Base-by-base conservation (phyloP, 2,329 filamentous ascomycete genomes). In the Aspergillus awamori region DNA sequence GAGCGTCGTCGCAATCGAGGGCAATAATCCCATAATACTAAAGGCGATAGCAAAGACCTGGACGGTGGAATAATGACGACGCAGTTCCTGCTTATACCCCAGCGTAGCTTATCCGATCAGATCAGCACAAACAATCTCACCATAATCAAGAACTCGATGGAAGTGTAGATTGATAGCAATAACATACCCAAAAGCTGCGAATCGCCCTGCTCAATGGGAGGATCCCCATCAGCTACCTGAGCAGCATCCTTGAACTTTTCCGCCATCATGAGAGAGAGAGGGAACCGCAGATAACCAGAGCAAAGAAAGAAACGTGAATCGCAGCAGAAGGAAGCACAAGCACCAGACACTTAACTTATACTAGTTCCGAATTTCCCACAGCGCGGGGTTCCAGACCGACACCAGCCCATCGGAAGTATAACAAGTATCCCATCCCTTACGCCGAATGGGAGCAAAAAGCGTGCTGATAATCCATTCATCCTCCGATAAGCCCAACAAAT, bases 1-100 rank as follows among this genome's bases (percentile, higher is more conserved):
- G 10, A 87, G 72, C 0, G 85, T 87, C 26, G 82, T 83, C 3
- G 85, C 84, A 62, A 87, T 87, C 2, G 84, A 87, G 1, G 85
- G 85, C 2, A 87, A 71, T 8, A 88, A 70, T 2, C 85, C 84
- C 84, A 88, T 87, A 65, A 87, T 84, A 67, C 80, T 81, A 61
- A 85, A 85, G 6, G 82, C 83, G 60, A 86, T 82, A 11, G 83
- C 85, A 64, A 88, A 87, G 17, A 87, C 80, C 69, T 88, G 84
- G 17, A 86, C 77, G 61, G 85, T 85, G 3, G 83, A 83, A 67
- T 87, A 87, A 65, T 87, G 86, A 24, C 86, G 79, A 51, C 82
- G 80, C 33, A 88, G 76, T 69, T 88, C 86, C 72, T 87, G 84
- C 69, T 87, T 84, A 73, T 84, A 85, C 1, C 80, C 75, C 69